These are phyloP conservation scores for Boletus pseudopeckii DNA, from an alignment of 768 basidiomycete species.

Conservation along the genomic window DNA sequence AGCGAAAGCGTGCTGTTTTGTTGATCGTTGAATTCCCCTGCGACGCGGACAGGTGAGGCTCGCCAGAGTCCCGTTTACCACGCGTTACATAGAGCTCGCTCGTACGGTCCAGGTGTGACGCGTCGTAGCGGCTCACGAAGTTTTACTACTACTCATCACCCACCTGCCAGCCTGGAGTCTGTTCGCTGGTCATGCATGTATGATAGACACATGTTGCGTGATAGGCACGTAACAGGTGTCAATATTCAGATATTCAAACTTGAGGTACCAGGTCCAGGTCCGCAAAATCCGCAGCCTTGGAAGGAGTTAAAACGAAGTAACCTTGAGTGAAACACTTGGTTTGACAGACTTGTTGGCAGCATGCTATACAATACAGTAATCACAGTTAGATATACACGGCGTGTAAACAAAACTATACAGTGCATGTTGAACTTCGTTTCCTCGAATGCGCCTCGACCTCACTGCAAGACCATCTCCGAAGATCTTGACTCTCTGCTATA, in stretches of 20 bases:
- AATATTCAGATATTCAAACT: too few relatives aligned
- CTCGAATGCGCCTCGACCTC: not conserved
- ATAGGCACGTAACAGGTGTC: too few relatives aligned
- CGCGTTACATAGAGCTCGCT: slow-evolving; percentile 21
- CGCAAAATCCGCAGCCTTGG: too few relatives aligned
- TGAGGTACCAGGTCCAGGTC: too few relatives aligned
- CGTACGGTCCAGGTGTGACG: not conserved
- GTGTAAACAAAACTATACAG: slow-evolving; percentile 19
- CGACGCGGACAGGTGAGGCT: slow-evolving; percentile 11
- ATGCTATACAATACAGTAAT: slow-evolving; percentile 7
- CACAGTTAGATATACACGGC: slow-evolving; percentile 14
- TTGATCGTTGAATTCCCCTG: not conserved
- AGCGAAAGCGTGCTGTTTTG: not conserved
- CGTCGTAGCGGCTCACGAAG: not conserved
- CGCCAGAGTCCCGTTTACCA: slow-evolving; percentile 13
- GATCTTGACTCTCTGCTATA: slow-evolving; percentile 13
- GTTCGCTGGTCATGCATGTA: not conserved
- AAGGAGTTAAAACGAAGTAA: too few relatives aligned
- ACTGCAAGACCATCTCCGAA: not conserved
- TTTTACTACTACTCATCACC: not conserved
- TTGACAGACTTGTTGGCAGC: not conserved
- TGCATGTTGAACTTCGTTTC: not conserved
- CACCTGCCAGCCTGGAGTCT: not conserved
- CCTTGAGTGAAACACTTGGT: too few relatives aligned
- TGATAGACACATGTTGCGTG: not conserved